Conservation (phyloP, 805 yeast species). For the Lachancea mirantina region DNA sequence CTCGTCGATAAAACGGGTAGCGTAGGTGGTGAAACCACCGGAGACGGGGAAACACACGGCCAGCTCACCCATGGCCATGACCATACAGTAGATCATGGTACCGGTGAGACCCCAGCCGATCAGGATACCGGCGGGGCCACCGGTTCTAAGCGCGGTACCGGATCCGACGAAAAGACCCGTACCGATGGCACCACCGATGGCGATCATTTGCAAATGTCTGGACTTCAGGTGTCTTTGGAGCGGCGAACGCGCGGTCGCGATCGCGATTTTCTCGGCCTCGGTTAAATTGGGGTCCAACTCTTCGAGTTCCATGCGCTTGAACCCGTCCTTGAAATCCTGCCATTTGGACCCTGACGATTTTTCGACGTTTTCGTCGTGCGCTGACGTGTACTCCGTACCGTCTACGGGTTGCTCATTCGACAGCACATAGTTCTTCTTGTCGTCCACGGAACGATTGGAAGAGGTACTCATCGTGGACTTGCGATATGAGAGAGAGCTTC, state of each 20-base stretch:
- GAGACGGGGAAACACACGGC: constrained; percentile 56
- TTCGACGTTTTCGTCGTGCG: neutral
- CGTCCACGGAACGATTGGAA: constrained; percentile 5
- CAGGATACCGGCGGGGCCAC: constrained; percentile 60
- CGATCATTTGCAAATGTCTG: constrained; percentile 57
- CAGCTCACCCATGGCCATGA: constrained; percentile 56
- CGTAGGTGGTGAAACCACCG: constrained; percentile 59
- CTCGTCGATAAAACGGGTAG: constrained; percentile 51
- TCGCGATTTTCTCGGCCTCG: constrained; percentile 41
- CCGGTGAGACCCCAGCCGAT: constrained; percentile 51
- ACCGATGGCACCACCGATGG: constrained; percentile 68
- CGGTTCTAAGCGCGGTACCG: constrained; percentile 52
- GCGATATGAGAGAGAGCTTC: neutral
- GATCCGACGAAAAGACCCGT: constrained; percentile 73
- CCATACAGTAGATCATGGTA: constrained; percentile 48
- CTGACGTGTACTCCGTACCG: constrained; percentile 3
- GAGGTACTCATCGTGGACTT: constrained; percentile 2
- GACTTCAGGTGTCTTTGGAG: constrained; percentile 46
- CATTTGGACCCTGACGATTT: constrained; percentile 25
- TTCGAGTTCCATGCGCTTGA: constrained; percentile 34
- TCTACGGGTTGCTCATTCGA: constrained; percentile 7
- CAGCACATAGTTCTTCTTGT: constrained; percentile 7
- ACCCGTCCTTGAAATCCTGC: constrained; percentile 43
- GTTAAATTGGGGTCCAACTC: constrained; percentile 36
- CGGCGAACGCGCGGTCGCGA: constrained; percentile 45